Conservation (phyloP, 805 yeast genomes). For the Cyberlindnera subsufficiens region DNA sequence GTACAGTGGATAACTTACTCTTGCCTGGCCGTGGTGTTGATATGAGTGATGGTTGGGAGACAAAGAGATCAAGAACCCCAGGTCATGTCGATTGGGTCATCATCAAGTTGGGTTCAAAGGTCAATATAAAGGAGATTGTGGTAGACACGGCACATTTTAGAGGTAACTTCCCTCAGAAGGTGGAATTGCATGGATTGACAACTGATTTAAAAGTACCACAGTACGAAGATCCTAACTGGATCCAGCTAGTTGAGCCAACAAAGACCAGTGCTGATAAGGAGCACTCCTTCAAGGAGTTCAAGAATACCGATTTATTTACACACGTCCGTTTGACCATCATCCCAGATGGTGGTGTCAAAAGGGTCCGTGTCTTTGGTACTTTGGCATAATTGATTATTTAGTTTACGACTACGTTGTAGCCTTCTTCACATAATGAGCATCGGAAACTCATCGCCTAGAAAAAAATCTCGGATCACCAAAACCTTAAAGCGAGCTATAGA, state of each 20-base stretch:
- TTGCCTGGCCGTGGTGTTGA: conserved; percentile 93
- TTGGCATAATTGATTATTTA: conserved; percentile 8
- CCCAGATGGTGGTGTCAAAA: conserved; percentile 96
- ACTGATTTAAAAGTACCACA: conserved; percentile 32
- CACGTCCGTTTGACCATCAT: conserved; percentile 79
- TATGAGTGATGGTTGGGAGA: conserved; percentile 99
- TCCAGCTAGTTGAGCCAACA: conserved; percentile 52
- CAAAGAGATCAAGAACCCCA: conserved; percentile 75
- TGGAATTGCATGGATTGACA: conserved; percentile 59
- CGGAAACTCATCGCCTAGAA: not conserved
- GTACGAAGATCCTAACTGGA: conserved; percentile 50
- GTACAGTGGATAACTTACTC: conserved; percentile 82
- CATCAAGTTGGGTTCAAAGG: conserved; percentile 65
- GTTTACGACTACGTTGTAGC: not conserved
- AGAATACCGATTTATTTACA: conserved; percentile 35
- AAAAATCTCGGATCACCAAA: not conserved
- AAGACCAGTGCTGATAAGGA: conserved; percentile 83
- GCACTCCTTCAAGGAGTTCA: conserved; percentile 43
- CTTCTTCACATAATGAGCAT: not conserved
- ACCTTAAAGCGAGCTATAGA: not conserved
- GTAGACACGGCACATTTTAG: conserved; percentile 92
- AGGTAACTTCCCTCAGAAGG: conserved; percentile 88
- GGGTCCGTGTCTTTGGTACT: conserved; percentile 75
- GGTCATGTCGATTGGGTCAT: conserved; percentile 93
- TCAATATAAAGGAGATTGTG: conserved; percentile 52